Conservation (phyloP, 1,284 basidiomycete genomes). For the Clitocybe nebularis region DNA sequence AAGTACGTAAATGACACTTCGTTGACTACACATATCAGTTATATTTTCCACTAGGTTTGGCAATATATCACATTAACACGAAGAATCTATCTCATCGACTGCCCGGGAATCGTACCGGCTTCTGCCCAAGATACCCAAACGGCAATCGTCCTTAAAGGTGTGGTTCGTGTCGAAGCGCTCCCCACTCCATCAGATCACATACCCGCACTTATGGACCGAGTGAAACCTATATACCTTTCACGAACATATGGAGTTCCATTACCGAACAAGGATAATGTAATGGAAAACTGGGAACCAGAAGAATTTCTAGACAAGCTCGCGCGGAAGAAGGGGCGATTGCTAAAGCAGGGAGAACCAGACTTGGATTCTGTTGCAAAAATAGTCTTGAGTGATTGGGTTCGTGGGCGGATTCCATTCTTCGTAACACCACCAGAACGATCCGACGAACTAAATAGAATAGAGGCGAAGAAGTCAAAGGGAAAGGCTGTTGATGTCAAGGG, state of each 20-base stretch:
- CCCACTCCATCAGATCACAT: constrained; percentile 94
- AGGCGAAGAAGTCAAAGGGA: constrained; percentile 45
- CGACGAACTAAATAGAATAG: constrained; percentile 61
- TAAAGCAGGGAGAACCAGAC: constrained; percentile 95
- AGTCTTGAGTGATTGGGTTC: constrained; percentile 95
- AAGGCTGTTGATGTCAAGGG: constrained; percentile 30
- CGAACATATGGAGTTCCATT: constrained; percentile 83
- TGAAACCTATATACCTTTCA: constrained; percentile 90
- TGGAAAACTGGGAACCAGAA: constrained; percentile 66
- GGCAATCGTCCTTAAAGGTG: constrained; percentile 93
- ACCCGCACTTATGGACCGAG: constrained; percentile 81
- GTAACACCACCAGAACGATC: constrained; percentile 75
- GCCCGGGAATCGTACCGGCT: constrained; percentile 96
- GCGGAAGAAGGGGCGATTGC: constrained; percentile 85
- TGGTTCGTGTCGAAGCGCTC: constrained; percentile 94
- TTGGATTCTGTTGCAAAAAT: constrained; percentile 93
- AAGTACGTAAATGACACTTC: constrained; percentile 43
- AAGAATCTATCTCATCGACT: constrained; percentile 98
- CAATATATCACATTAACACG: constrained; percentile 98
- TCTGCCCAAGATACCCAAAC: constrained; percentile 91
- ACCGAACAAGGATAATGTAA: constrained; percentile 51
- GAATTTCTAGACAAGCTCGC: constrained; percentile 85
- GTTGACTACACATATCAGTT: not conserved
- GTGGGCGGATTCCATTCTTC: constrained; percentile 91
- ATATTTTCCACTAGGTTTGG: constrained; percentile 68